A percentile compares a stretch with the other conserved stretches of the same genome.
Conservation (phyloP, 768 basidiomycete genomes). For the Lactarius pseudohatsudake region DNA sequence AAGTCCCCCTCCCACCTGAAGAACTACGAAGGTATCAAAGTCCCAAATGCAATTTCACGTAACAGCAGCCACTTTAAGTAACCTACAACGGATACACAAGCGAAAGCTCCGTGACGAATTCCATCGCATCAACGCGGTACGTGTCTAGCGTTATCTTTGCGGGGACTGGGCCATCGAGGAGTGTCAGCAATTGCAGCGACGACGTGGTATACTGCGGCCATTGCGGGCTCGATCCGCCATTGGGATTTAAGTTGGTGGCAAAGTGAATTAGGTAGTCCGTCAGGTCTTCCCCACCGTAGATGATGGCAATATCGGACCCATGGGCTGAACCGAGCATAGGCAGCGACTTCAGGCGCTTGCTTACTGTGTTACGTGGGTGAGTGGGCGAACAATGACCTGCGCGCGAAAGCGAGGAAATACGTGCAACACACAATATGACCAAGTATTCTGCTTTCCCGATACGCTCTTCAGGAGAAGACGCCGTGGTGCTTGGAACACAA, state of each 20-base stretch:
- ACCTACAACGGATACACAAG: no score
- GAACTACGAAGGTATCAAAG: no score
- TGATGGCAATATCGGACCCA: constrained; percentile 13
- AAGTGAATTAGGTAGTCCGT: constrained; percentile 31
- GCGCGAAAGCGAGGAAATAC: neutral
- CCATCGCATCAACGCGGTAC: no score
- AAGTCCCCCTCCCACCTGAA: no score
- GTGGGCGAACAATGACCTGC: neutral
- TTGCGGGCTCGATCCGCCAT: constrained; percentile 24
- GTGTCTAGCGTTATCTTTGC: no score
- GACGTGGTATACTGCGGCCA: constrained; percentile 25
- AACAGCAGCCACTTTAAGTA: no score
- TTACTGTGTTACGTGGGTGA: constrained; percentile 32
- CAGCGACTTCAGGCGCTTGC: constrained; percentile 35
- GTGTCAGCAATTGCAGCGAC: constrained; percentile 20
- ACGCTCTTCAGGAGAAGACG: constrained; percentile 38
- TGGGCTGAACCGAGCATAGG: constrained; percentile 34
- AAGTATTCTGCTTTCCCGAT: constrained; percentile 37
- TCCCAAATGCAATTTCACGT: no score
- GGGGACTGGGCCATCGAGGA: constrained; percentile 14
- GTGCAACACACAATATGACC: constrained; percentile 38
- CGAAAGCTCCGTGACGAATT: no score
- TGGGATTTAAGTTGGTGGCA: constrained; percentile 34
- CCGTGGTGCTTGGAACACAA: constrained; percentile 37
- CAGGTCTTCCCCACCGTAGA: constrained; percentile 15